Evolutionary conservation across 2,329 filamentous ascomycete genomes (phyloP), one percentile per base, ranked within the genome.

Genomic region (Ophiostoma himal-ulmi): DNA sequence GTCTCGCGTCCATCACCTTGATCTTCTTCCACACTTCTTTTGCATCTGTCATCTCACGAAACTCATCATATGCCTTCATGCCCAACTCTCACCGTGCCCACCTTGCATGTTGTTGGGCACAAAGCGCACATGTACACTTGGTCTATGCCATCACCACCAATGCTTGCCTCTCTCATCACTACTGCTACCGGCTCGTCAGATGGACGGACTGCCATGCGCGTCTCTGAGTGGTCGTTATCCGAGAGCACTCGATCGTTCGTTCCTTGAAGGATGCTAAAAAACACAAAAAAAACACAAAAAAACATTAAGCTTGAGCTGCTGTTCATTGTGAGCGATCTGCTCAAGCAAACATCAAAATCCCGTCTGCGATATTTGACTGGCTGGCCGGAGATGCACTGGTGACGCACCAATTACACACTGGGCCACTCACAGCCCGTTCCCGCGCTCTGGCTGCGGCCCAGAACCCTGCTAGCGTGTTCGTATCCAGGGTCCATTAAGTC

Each of bases 351-450:
- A 64, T 64, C n/a, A 14, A 65, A 67, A 30, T 5, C 36, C 37
- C 57, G 57, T 22, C 34, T 69, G 60, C 60, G 22, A 26, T 36
- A 20, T 17, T 7, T 71, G 37, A 71, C 67, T 71, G 70, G 70
- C 62, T 71, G 48, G 22, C 22, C 41, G 36, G 4, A 5, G 20
- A 57, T 57, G 66, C 66, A 57, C 44, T 48, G 67, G 54, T 22
- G 69, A 39, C 69, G 62, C 67, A 44, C 57, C 57, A 68, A 70
- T 68, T 26, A 65, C 62, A 30, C 48, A 14, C 36, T 26, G 37
- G 65, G 54, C 69, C 69, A 70, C 22, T 70, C 69, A 70, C 62
- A 67, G 48, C 48, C 13, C 69, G 69, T 70, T 34, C 62, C 69
- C 44, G 48, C 44, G 62, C 34, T 52, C 41, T 70, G 69, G 62